Evolutionary conservation across 2,329 filamentous ascomycete genomes (phyloP).

Genomic region (Colletotrichum sp.): DNA sequence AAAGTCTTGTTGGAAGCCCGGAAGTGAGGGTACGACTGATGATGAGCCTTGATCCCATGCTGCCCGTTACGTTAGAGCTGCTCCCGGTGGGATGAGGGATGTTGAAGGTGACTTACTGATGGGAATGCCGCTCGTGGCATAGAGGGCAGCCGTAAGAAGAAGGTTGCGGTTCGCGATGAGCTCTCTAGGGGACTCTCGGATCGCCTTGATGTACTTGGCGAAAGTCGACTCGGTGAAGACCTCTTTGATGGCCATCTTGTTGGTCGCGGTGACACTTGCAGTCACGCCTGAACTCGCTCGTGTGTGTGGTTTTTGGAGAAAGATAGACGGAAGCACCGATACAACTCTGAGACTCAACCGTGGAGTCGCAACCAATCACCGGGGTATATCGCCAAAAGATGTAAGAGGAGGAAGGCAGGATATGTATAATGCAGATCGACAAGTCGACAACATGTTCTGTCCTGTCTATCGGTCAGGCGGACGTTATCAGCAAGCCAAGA

Average conservation of each 20-base stretch:
- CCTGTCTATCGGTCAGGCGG: background rate
- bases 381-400: background rate
- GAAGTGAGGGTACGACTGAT: constrained; percentile 33
- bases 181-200: constrained; percentile 21
- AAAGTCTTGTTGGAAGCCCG: constrained; percentile 39
- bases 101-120: background rate
- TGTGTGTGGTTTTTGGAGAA: background rate
- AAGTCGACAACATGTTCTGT: background rate
- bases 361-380: background rate
- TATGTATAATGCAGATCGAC: background rate
- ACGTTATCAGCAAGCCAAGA: background rate
- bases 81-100: background rate
- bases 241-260: background rate
- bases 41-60: constrained; percentile 1
- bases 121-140: constrained; percentile 24
- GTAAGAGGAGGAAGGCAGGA: background rate
- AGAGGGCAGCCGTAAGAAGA: constrained; percentile 21
- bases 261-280: background rate
- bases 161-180: constrained; percentile 22
- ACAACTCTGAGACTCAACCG: background rate
- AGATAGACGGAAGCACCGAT: background rate
- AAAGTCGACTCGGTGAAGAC: background rate
- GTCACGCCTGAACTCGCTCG: background rate
- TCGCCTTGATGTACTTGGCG: constrained; percentile 20
- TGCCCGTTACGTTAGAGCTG: background rate